phyloP scores from a whole-genome alignment of 805 yeast species.

The Saturnispora serradocipensis region DNA sequence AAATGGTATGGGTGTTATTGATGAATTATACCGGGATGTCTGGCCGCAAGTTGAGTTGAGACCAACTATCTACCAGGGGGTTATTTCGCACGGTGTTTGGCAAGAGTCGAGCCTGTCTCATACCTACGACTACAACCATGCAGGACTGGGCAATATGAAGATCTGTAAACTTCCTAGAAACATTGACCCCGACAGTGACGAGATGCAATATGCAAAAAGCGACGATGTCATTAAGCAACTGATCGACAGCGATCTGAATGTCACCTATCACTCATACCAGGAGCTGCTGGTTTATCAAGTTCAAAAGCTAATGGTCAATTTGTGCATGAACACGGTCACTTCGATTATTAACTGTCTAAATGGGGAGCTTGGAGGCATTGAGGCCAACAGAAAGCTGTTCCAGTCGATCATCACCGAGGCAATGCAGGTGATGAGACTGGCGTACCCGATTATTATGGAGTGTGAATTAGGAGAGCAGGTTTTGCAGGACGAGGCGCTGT shows the following conservation, averaged over 20 bases:
- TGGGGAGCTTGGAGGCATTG: conserved; percentile 52
- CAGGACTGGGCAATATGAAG: conserved; percentile 60
- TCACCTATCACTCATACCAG: conserved; percentile 29
- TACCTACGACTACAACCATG: conserved; percentile 47
- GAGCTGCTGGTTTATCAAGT: conserved; percentile 48
- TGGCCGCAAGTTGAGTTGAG: conserved; percentile 41
- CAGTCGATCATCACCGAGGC: conserved; percentile 37
- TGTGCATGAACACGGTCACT: conserved; percentile 78
- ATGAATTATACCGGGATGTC: conserved; percentile 36
- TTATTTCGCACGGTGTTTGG: conserved; percentile 78
- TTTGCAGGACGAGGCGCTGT: conserved; percentile 29
- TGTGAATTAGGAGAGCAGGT: conserved; percentile 27
- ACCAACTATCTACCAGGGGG: conserved; percentile 65
- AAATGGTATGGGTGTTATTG: conserved; percentile 74
- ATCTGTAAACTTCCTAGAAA: conserved; percentile 47
- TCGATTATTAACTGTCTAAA: conserved; percentile 70
- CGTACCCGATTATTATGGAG: conserved; percentile 22
- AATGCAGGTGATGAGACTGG: conserved; percentile 31
- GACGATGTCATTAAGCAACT: conserved; percentile 18
- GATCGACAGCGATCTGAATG: conserved; percentile 23
- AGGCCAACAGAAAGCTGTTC: conserved; percentile 29
- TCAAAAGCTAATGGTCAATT: conserved; percentile 70
- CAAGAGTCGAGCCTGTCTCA: conserved; percentile 24
- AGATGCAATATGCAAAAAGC: background rate
- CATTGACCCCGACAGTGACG: background rate